These are phyloP conservation scores for Paxillus involutus DNA, from an alignment of 768 basidiomycete genomes.

Conservation along the genomic window DNA sequence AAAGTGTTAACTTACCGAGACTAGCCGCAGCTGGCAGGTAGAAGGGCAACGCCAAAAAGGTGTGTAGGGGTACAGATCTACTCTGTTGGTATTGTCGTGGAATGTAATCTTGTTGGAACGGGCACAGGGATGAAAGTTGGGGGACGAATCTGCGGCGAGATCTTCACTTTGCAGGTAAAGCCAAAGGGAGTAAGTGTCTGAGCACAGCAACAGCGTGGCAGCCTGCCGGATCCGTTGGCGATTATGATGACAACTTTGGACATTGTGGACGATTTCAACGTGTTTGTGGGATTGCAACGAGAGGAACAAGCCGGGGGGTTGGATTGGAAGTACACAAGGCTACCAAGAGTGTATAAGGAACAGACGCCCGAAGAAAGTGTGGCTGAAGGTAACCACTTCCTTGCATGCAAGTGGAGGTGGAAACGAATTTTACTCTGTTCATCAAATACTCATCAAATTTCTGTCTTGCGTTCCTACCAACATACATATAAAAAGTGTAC, in stretches of 20 bases:
- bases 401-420: slow-evolving; percentile 5
- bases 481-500: slow-evolving; percentile 30
- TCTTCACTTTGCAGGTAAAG: slow-evolving; percentile 1
- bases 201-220: slow-evolving; percentile 9
- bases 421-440: slow-evolving; percentile 2
- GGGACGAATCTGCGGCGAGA: slow-evolving; percentile 1
- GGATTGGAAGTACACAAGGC: slow-evolving; percentile 11
- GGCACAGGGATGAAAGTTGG: slow-evolving; percentile 1
- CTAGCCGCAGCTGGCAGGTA: neutral
- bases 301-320: slow-evolving; percentile 7
- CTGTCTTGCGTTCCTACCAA: slow-evolving; percentile 3
- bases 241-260: slow-evolving; percentile 11
- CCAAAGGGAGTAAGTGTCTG: neutral
- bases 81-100: slow-evolving; percentile 2
- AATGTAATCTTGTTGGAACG: slow-evolving; percentile 2
- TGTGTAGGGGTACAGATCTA: neutral
- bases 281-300: slow-evolving; percentile 9
- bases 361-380: slow-evolving; percentile 8
- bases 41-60: slow-evolving; percentile 4
- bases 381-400: slow-evolving; percentile 1
- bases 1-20: neutral
- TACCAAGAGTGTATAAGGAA: slow-evolving; percentile 11
- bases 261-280: slow-evolving; percentile 21
- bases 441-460: neutral
- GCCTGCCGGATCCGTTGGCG: slow-evolving; percentile 15